phyloP scores from a whole-genome alignment of 2,329 filamentous ascomycete genomes.

The Aotearoamyces nothofagi region DNA sequence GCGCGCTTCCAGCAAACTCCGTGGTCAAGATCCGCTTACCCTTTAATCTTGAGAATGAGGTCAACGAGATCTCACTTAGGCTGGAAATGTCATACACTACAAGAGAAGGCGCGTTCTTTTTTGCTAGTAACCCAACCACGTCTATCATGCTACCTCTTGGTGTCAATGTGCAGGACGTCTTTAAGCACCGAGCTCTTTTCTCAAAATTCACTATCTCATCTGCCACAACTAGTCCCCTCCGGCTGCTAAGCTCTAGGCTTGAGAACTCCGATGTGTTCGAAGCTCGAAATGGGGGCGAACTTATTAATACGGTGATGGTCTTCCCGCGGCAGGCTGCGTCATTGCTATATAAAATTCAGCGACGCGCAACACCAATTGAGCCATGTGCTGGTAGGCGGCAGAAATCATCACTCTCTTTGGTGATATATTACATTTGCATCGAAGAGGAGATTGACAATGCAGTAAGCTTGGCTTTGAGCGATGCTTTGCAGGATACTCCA shows the following conservation, averaged over 20 bases:
- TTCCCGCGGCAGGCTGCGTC: slow-evolving; percentile 73
- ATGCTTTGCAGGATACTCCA: slow-evolving; percentile 23
- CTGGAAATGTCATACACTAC: slow-evolving; percentile 67
- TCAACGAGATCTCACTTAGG: slow-evolving; percentile 54
- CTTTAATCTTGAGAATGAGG: slow-evolving; percentile 70
- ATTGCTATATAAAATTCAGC: slow-evolving; percentile 63
- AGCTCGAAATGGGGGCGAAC: slow-evolving; percentile 40
- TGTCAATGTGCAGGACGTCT: slow-evolving; percentile 93
- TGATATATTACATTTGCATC: slow-evolving; percentile 61
- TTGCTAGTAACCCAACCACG: slow-evolving; percentile 45
- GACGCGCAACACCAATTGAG: slow-evolving; percentile 29
- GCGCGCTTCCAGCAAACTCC: slow-evolving; percentile 27
- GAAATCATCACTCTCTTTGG: slow-evolving; percentile 42
- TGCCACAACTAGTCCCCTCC: slow-evolving; percentile 57
- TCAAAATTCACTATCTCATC: slow-evolving; percentile 87
- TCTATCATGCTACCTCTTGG: slow-evolving; percentile 69
- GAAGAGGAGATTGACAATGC: slow-evolving; percentile 53
- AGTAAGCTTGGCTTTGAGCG: slow-evolving; percentile 27
- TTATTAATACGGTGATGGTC: slow-evolving; percentile 41
- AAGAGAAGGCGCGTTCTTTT: slow-evolving; percentile 46
- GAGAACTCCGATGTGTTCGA: slow-evolving; percentile 54
- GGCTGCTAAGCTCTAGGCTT: slow-evolving; percentile 57
- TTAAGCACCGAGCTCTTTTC: slow-evolving; percentile 69
- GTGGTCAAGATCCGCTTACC: slow-evolving; percentile 51
- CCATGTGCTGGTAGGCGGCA: slow-evolving; percentile 18